Percentiles rank a stretch among this genome's conserved stretches.
Conservation (phyloP, 106 monocot genomes). For the Dioscorea dumetorum region DNA sequence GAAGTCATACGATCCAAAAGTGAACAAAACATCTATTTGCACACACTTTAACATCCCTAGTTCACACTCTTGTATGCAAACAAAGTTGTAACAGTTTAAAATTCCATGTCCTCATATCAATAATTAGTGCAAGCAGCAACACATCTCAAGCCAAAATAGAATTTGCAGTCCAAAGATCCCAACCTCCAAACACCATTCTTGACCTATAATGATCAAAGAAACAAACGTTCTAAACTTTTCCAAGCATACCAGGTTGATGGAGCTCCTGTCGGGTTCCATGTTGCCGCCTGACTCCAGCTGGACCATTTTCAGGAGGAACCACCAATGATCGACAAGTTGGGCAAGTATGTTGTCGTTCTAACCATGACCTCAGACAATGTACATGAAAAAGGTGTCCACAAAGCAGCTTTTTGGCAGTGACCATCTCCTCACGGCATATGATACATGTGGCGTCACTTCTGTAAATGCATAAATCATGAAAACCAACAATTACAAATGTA, state of each 20-base stretch:
- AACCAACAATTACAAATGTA: no score
- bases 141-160: neutral
- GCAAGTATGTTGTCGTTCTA: conserved; percentile 93
- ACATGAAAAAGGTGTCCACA: conserved; percentile 98
- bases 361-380: conserved; percentile 91
- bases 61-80: neutral
- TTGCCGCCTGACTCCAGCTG: conserved; percentile 23
- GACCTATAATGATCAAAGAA: neutral
- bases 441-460: conserved; percentile 98
- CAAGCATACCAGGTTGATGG: conserved; percentile 52
- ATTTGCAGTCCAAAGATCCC: neutral
- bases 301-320: conserved; percentile 57
- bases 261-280: conserved; percentile 30
- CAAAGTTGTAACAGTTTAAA: neutral
- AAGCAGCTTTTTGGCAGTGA: conserved; percentile 78
- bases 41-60: no score
- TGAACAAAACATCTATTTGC: no score
- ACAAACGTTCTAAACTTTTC: neutral
- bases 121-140: neutral
- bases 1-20: no score
- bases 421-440: conserved; percentile 98
- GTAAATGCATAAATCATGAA: conserved; percentile 8
- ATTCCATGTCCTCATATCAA: neutral
- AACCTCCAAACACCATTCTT: neutral
- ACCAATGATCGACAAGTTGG: conserved; percentile 88